Conservation (phyloP, 2,329 filamentous ascomycete genomes). For the Phialophora chinensis region DNA sequence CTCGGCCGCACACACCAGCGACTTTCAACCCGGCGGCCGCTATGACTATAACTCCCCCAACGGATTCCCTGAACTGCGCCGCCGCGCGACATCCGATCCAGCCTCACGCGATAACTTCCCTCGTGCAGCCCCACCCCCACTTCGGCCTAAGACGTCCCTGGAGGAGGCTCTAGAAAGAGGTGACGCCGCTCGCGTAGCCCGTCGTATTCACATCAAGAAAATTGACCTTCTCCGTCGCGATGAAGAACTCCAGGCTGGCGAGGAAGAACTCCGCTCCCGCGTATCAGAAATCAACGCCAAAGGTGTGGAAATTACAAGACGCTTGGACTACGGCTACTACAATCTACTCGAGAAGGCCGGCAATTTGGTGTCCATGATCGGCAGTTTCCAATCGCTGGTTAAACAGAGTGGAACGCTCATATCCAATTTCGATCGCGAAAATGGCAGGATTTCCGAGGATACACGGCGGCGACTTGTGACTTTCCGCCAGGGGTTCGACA, state of each 20-base stretch:
- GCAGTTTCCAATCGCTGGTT: constrained; percentile 49
- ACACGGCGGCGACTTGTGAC: constrained; percentile 47
- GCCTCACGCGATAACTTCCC: constrained; percentile 11
- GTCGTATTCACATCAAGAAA: constrained; percentile 31
- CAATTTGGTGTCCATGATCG: constrained; percentile 49
- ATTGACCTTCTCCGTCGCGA: constrained; percentile 25
- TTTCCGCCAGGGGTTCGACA: constrained; percentile 46
- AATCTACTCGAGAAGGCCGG: constrained; percentile 54
- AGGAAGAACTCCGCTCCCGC: constrained; percentile 35
- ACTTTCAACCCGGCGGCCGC: constrained; percentile 27
- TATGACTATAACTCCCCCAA: constrained; percentile 17
- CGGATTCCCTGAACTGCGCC: constrained; percentile 19
- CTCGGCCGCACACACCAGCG: constrained; percentile 9
- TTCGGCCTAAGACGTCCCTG: constrained; percentile 28
- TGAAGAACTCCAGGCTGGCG: constrained; percentile 31
- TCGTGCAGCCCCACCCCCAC: constrained; percentile 16
- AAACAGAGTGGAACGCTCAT: constrained; percentile 47
- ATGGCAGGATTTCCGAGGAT: constrained; percentile 46
- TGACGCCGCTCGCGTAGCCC: constrained; percentile 28
- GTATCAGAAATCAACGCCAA: constrained; percentile 31
- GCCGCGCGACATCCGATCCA: constrained; percentile 25
- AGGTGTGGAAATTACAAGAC: constrained; percentile 51
- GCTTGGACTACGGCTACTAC: constrained; percentile 57
- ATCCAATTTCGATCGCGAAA: constrained; percentile 49
- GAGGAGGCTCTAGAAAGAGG: constrained; percentile 31